phyloP scores from a whole-genome alignment of 2,329 filamentous ascomycete genomes.

The Neurospora crassa region DNA sequence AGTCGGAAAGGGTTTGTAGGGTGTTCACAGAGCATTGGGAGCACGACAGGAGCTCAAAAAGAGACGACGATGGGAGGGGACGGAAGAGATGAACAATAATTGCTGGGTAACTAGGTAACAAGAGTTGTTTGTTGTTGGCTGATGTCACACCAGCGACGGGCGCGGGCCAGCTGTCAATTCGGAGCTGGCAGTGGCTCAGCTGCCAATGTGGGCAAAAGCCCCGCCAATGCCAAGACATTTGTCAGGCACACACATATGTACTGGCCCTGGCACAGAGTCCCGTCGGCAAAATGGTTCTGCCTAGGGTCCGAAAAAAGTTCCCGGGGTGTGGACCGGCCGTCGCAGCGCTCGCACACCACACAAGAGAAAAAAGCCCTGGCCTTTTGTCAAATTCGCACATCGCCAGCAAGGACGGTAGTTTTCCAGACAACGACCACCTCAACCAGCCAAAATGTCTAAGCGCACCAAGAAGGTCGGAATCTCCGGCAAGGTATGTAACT shows the following conservation, averaged over 20 bases:
- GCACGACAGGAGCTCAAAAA: background rate
- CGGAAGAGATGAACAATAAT: background rate
- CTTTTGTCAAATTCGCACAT: constrained; percentile 18
- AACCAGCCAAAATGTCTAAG: constrained; percentile 74
- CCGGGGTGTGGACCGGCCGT: background rate
- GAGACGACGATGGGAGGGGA: background rate
- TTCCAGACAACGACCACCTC: constrained; percentile 19
- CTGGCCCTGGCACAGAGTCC: constrained; percentile 1
- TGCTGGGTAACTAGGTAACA: background rate
- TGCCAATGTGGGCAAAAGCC: background rate
- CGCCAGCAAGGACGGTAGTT: constrained; percentile 15
- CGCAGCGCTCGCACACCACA: constrained; percentile 12
- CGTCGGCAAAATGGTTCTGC: constrained; percentile 17
- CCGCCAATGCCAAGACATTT: background rate
- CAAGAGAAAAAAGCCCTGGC: constrained; percentile 19
- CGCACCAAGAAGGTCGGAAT: constrained; percentile 98
- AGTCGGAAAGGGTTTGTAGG: background rate
- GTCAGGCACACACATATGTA: background rate
- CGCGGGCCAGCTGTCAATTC: background rate
- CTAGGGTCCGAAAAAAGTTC: constrained; percentile 11
- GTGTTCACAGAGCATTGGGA: background rate
- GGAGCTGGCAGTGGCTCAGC: background rate
- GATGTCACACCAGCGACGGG: background rate
- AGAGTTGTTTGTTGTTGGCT: background rate
- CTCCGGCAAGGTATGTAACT: constrained; percentile 57